Base-by-base conservation (phyloP, 192 early-diverging fungal genomes). In the Coemansia furcata region DNA sequence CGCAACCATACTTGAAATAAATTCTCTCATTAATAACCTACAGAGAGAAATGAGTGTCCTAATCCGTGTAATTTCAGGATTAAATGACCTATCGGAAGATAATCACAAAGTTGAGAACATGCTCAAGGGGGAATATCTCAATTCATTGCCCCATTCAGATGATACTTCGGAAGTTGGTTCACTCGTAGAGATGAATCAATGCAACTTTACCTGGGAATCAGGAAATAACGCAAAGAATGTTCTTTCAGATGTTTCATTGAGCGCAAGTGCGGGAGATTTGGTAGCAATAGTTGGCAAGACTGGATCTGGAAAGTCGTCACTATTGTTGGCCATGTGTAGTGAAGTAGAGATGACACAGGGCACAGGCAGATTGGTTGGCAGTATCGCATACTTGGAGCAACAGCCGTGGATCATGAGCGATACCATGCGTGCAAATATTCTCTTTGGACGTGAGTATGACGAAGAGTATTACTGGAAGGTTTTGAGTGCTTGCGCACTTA, bases 361-460 rank as follows among this genome's bases (percentile, higher is more conserved):
- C 0, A 29, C 70, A 1, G 79, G 82, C 4, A 35, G 60, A 2
- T 62, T 71, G 12, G 9, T 33, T 38, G 78, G 78, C 0, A 39
- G 17, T 0, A 60, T 76, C 33, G 78, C 69, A 5, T 69, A 67
- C 26, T 21, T 73, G 23, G 67, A 66, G 60, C 78, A 80, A 44
- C 36, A 30, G 36, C 63, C 63, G 19, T 72, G 65, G 63, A 75
- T 80, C 35, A 71, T 75, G 66, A 74, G n/a, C 23, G 23, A 26
- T 26, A 26, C 23, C 23, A 1, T 26, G 23, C 23, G 23, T 26
- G 23, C 23, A 1, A 26, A 26, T 26, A 26, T 26, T 26, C 23
- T 26, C 23, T 26, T 26, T 26, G 23, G 23, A 1, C 23, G 23
- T 26, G 23, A 26, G 23, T 26, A 26, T 26, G 23, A 26, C 1